A percentile compares a stretch with the other conserved stretches of the same genome.
phyloP scores from a whole-genome alignment of 139 green algal genomes.

The Eudorina sp. region DNA sequence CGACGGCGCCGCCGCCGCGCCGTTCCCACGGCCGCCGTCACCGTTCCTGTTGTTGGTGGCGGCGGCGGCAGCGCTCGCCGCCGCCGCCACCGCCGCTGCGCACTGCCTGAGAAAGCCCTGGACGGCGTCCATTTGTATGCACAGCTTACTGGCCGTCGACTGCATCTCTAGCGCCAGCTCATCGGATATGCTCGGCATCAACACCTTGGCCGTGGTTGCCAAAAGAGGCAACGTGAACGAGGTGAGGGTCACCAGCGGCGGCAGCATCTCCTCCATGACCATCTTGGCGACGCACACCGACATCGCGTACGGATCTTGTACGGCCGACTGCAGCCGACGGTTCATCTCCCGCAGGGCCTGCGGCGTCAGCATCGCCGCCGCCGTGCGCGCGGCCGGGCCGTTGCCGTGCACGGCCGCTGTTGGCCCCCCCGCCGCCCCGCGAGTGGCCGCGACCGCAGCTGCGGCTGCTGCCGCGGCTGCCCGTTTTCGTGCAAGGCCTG shows the following conservation, averaged over 20 bases:
- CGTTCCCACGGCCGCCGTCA: too few species aligned
- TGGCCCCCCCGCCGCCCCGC: background rate
- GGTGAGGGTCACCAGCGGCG: background rate
- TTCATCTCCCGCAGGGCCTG: background rate
- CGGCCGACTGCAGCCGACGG: slow-evolving; percentile 4
- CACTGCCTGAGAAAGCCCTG: background rate
- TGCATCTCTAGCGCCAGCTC: slow-evolving; percentile 14
- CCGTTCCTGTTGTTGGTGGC: background rate
- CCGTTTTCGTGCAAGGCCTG: too few species aligned
- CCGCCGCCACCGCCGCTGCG: background rate
- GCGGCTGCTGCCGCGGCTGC: background rate
- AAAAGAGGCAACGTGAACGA: slow-evolving; percentile 10
- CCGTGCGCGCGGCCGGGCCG: background rate
- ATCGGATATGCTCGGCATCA: background rate
- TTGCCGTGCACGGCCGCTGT: background rate
- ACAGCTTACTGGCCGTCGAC: background rate
- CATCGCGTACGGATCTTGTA: slow-evolving; percentile 18
- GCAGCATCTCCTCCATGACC: background rate
- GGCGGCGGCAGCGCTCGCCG: background rate
- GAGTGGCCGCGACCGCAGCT: background rate
- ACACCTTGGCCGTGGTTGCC: background rate
- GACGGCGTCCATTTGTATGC: background rate
- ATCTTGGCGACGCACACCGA: background rate
- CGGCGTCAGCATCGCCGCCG: background rate
- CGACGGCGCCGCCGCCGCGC: background rate